Base-by-base conservation (phyloP, 495 filamentous ascomycete genomes). In the Aspergillus leporis region DNA sequence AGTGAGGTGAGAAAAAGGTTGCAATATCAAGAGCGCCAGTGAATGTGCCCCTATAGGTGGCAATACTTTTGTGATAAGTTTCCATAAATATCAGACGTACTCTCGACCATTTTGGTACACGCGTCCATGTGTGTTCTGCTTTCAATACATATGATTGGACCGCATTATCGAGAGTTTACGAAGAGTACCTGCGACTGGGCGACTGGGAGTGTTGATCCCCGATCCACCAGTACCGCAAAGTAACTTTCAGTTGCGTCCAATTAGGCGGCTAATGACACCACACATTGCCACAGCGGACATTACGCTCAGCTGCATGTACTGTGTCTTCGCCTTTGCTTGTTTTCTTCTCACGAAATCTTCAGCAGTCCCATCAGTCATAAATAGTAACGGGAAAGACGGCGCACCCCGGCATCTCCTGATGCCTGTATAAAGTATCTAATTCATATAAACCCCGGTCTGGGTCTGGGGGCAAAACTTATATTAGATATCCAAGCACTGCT, bases 241-340 rank as follows among this genome's bases (percentile, higher is more conserved):
- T 22, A 47, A 8, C 21, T 47, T 47, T 47, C 43, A 47, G 43
- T 30, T 23, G 19, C n/a, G 9, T 19, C 48, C 48, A 51, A 18
- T 51, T 18, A 32, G 16, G 25, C 28, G 18, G 28, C 48, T 32
- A 18, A 18, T 1, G 25, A 32, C 8, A 32, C 51, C 51, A 21
- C 31, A 18, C 9, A 40, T 53, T 53, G 51, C 51, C 51, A 53
- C 51, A 34, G 51, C 32, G 25, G 48, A 51, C 12, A 51, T 30
- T 31, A 9, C 19, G 23, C 19, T 47, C 43, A 47, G 43, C 43
- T 10, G 51, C 9, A 36, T 49, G 10, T 47, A 47, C 8, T 19
- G 16, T 18, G 47, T 18, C 8, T 13, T 23, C 21, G 19, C 13
- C 13, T 12, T 50, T 14, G 28, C 47, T 16, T 50, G 1, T 31